Base-by-base conservation (phyloP, 306 rosid genomes). In the Lathyrus oleraceus region DNA sequence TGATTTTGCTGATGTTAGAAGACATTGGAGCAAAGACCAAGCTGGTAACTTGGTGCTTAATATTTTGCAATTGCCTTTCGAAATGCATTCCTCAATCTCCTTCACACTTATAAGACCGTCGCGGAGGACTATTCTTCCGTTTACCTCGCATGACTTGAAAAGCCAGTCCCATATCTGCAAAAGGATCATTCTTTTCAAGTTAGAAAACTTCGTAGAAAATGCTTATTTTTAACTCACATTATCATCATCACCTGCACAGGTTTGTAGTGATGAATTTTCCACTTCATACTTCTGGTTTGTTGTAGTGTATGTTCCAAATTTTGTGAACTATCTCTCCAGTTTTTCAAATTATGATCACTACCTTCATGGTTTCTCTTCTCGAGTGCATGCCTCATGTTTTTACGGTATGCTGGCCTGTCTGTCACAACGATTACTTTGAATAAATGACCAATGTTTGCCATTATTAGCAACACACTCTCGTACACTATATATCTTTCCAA, bases 81-180 rank as follows among this genome's bases (percentile, higher is more conserved):
- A 13, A 71, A 88, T 72, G 83, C 85, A 88, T 78, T 91, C 92
- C 72, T 81, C 93, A 23, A 88, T 71, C 65, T 91, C 91, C 45
- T 76, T 67, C 19, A 61, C 42, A 42, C 73, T 76, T 56, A 91
- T 52, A 61, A 91, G 71, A 73, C 84, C 84, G 15, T 87, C 87
- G 0, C 71, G 89, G 39, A 85, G 80, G 23, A 88, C 82, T 79
- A 85, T 81, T 74, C 79, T 74, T 5, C 96, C 93, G 16, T 91
- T 82, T 45, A 87, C 84, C 69, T 85, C 87, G 25, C 89, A 91
- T 11, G 97, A 88, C 77, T 82, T 85, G 67, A 87, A 91, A 42
- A 91, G 81, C 93, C 93, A 91, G 65, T 85, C 96, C 93, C 96
- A 91, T 11, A 87, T 84, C 97, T 91, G 71, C 5, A 68, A 74